A percentile compares a stretch with the other conserved stretches of the same genome.
These are phyloP conservation scores for Cinnamomum micranthum DNA, from an alignment of 164 flowering plant species.

Conservation along the genomic window DNA sequence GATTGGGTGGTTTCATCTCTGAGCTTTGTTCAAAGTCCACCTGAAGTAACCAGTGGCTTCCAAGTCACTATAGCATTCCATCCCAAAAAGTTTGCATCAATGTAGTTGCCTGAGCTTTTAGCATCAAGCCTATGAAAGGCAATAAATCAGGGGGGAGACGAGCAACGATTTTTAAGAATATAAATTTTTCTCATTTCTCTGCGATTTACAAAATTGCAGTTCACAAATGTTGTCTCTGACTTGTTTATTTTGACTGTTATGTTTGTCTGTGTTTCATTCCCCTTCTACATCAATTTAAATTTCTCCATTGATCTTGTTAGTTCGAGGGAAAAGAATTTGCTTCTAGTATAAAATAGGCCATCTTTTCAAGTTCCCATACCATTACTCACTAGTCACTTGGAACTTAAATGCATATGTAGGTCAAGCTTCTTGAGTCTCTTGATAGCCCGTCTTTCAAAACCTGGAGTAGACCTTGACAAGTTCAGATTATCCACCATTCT, in stretches of 20 bases:
- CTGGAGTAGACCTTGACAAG: slow-evolving; percentile 26
- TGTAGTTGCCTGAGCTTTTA: background rate
- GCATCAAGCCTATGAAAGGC: background rate
- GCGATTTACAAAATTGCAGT: background rate
- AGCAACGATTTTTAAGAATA: background rate
- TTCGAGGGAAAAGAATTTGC: background rate
- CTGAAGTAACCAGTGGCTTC: background rate
- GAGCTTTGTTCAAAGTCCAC: background rate
- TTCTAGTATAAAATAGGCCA: background rate
- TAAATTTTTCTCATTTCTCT: background rate
- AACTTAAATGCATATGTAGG: background rate
- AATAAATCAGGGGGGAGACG: background rate
- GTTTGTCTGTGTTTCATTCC: background rate
- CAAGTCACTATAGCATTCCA: background rate
- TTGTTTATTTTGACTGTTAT: too few species aligned
- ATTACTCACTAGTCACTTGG: background rate
- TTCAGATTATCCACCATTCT: slow-evolving; percentile 88
- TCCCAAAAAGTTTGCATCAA: background rate
- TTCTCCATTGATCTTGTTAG: background rate
- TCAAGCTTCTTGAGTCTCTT: background rate
- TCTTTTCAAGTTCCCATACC: background rate
- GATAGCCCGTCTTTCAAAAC: background rate
- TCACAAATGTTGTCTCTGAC: background rate
- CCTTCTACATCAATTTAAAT: background rate
- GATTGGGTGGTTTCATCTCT: background rate